phyloP scores from a whole-genome alignment of 768 basidiomycete genomes.

The Neoboletus subvelutipes region DNA sequence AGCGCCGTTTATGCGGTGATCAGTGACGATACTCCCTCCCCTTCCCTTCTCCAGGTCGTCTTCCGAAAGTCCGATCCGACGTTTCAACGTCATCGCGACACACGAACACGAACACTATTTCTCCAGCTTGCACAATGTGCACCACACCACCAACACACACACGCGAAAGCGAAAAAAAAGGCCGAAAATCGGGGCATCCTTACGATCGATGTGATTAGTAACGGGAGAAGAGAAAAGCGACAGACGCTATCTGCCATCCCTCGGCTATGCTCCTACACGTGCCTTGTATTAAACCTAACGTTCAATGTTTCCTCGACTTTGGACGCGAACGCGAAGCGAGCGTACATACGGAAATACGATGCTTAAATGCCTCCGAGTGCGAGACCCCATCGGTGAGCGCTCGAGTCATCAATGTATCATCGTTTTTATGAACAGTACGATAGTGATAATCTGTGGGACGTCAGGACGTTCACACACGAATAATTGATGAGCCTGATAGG shows the following conservation, averaged over 20 bases:
- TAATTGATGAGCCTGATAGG: not conserved
- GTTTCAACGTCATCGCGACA: no score
- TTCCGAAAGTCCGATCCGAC: not conserved
- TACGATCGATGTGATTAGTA: not conserved
- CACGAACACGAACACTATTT: no score
- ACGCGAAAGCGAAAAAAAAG: not conserved
- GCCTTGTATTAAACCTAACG: constrained; percentile 10
- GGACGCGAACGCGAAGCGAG: constrained; percentile 1
- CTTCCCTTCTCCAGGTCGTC: not conserved
- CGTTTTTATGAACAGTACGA: not conserved
- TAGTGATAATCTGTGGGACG: not conserved
- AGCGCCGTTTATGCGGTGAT: not conserved
- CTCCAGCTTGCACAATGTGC: not conserved
- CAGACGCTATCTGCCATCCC: not conserved
- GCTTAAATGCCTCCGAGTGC: no score
- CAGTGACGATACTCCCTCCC: not conserved
- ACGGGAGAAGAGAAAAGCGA: not conserved
- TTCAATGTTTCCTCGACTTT: not conserved
- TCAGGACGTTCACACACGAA: not conserved
- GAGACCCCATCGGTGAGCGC: not conserved
- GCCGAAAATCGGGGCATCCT: not conserved
- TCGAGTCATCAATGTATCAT: no score
- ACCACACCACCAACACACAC: not conserved
- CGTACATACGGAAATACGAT: not conserved
- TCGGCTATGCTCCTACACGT: not conserved